A percentile compares a stretch with the other conserved stretches of the same genome.
Evolutionary conservation across 352 stramenopile species (phyloP).

Genomic region (Pythium sukuiense): DNA sequence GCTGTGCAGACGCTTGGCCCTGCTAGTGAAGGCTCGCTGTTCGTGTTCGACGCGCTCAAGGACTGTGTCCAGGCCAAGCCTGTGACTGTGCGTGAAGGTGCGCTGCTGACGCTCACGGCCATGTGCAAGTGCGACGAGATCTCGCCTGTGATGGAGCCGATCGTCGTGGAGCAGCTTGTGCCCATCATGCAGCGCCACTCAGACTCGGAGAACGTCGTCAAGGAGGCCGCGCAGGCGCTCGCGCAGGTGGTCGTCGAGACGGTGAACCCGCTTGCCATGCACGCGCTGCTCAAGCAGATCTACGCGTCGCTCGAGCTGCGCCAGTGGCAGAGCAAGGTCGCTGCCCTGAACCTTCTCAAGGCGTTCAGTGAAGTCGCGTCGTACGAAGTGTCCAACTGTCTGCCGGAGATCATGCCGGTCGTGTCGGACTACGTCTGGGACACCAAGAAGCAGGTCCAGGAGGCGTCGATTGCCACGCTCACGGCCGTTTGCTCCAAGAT

Average conservation of each 20-base stretch:
- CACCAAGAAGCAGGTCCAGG: slow-evolving; percentile 93
- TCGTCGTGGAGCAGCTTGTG: slow-evolving; percentile 53
- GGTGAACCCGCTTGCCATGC: slow-evolving; percentile 62
- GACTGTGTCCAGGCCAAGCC: slow-evolving; percentile 45
- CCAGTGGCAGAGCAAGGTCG: slow-evolving; percentile 89
- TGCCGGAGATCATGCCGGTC: slow-evolving; percentile 91
- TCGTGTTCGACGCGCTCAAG: slow-evolving; percentile 48
- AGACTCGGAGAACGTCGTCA: slow-evolving; percentile 63
- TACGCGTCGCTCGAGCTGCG: slow-evolving; percentile 58
- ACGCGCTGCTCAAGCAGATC: slow-evolving; percentile 55
- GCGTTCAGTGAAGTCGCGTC: slow-evolving; percentile 68
- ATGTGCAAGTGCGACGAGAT: slow-evolving; percentile 48
- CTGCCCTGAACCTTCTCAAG: slow-evolving; percentile 76
- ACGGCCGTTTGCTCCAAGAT: slow-evolving; percentile 89
- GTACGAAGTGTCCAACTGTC: slow-evolving; percentile 68
- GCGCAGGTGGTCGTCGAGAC: slow-evolving; percentile 37
- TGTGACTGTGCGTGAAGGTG: slow-evolving; percentile 50
- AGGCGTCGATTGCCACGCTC: slow-evolving; percentile 67
- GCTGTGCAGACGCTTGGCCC: slow-evolving; percentile 46
- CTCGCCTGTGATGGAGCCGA: slow-evolving; percentile 51
- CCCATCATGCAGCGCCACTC: slow-evolving; percentile 59
- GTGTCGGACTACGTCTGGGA: slow-evolving; percentile 92
- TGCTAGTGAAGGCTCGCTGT: slow-evolving; percentile 36
- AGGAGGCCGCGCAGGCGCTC: slow-evolving; percentile 37
- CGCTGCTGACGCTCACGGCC: slow-evolving; percentile 41